Evolutionary conservation across 2,329 filamentous ascomycete species (phyloP).

Genomic region (Sclerotinia sclerotiorum): DNA sequence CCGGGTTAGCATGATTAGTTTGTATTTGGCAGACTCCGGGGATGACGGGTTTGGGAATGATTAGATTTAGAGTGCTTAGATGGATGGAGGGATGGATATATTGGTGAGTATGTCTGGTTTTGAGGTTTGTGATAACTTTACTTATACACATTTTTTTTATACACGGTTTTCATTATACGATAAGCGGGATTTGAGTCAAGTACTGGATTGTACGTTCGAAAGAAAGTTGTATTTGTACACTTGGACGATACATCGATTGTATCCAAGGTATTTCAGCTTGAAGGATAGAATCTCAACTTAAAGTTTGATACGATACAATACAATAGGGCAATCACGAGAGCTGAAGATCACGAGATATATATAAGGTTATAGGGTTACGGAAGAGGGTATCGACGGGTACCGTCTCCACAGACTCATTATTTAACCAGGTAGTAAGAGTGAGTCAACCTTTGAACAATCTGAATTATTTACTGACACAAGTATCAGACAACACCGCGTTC

Average conservation of each 20-base stretch:
- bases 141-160: not conserved
- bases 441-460: constrained; percentile 6
- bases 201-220: not conserved
- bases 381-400: not conserved
- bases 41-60: constrained; percentile 1
- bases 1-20: not conserved
- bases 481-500: not conserved
- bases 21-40: constrained; percentile 5
- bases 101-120: not conserved
- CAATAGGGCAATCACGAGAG: not conserved
- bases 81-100: no score
- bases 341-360: constrained; percentile 1
- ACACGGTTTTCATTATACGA: not conserved
- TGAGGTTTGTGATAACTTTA: not conserved
- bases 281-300: not conserved
- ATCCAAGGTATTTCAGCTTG: not conserved
- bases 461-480: not conserved
- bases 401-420: not conserved
- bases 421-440: not conserved
- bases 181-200: not conserved
- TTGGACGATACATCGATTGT: not conserved
- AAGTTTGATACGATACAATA: not conserved
- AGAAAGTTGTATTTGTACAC: not conserved
- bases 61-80: not conserved
- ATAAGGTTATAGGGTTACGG: not conserved